Conservation (phyloP, 768 basidiomycete genomes). For the Leccinum disarticulatum region DNA sequence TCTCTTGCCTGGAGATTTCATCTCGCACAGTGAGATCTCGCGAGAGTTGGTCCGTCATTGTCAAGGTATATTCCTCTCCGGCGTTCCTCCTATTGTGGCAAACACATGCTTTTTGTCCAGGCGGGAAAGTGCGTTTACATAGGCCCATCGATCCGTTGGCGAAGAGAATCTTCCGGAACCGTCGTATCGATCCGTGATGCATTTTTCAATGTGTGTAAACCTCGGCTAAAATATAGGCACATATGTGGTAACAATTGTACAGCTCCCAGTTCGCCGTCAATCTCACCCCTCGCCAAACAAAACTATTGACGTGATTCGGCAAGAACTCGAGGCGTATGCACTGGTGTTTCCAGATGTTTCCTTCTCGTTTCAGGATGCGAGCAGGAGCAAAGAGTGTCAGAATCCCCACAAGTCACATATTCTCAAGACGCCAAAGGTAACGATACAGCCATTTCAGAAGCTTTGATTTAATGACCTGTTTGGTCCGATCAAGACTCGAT, state of each 20-base stretch:
- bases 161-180: conserved; percentile 72
- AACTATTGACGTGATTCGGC: conserved; percentile 66
- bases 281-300: conserved; percentile 61
- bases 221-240: conserved; percentile 1
- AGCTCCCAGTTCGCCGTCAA: conserved; percentile 81
- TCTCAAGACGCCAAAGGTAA: conserved; percentile 68
- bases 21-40: conserved; percentile 65
- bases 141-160: conserved; percentile 76
- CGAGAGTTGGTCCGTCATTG: conserved; percentile 73
- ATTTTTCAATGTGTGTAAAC: conserved; percentile 72
- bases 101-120: conserved; percentile 36
- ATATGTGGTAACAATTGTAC: conserved; percentile 3
- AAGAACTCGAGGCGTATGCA: conserved; percentile 71
- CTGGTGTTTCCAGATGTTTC: conserved; percentile 69
- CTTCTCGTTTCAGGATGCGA: conserved; percentile 64
- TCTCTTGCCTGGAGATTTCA: conserved; percentile 79
- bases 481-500: conserved; percentile 51
- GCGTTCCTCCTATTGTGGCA: not conserved
- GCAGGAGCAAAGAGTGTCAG: conserved; percentile 35
- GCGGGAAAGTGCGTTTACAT: conserved; percentile 64
- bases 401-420: conserved; percentile 43
- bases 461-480: conserved; percentile 16
- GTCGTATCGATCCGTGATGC: conserved; percentile 83
- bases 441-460: conserved; percentile 13
- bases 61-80: conserved; percentile 54